Evolutionary conservation across 2,329 filamentous ascomycete species (phyloP).

Genomic region (Tolypocladium endophyticum): DNA sequence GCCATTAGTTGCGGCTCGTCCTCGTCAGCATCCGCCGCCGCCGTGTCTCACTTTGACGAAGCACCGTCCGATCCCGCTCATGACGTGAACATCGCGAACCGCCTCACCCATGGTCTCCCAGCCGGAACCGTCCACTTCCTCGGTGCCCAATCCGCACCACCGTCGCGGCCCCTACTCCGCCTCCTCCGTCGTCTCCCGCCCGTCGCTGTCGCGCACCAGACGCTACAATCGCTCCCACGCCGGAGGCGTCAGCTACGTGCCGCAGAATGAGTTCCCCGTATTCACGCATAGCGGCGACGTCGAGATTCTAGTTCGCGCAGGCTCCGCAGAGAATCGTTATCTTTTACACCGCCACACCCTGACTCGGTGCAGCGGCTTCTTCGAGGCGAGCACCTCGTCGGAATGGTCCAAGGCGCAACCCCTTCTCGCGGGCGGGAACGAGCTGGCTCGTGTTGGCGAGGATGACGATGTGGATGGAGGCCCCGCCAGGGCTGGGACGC

Average conservation of each 20-base stretch:
- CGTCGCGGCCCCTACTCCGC: conserved; percentile 10
- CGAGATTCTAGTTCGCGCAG: conserved; percentile 67
- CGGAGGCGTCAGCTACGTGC: conserved; percentile 56
- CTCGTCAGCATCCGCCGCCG: neutral
- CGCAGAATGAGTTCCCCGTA: conserved; percentile 85
- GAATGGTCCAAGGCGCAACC: conserved; percentile 48
- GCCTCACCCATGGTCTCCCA: conserved; percentile 50
- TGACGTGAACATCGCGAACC: conserved; percentile 4
- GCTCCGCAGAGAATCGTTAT: conserved; percentile 62
- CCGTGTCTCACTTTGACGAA: neutral
- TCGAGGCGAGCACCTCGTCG: conserved; percentile 73
- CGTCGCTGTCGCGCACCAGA: conserved; percentile 47
- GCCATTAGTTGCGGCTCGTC: neutral
- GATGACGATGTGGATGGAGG: conserved; percentile 12
- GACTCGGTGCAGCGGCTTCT: conserved; percentile 86
- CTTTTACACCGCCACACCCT: conserved; percentile 80
- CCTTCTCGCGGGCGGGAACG: conserved; percentile 21
- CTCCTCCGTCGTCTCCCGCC: conserved; percentile 51
- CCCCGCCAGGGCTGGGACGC: neutral
- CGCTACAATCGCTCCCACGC: conserved; percentile 75
- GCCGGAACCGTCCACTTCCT: conserved; percentile 31
- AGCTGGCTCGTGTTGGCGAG: conserved; percentile 46
- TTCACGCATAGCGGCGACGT: conserved; percentile 89
- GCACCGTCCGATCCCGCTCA: neutral
- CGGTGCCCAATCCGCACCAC: conserved; percentile 4